Percentiles rank a stretch among this genome's conserved stretches.
phyloP scores from a whole-genome alignment of 2,329 filamentous ascomycete species.

The Pseudogymnoascus sp. region DNA sequence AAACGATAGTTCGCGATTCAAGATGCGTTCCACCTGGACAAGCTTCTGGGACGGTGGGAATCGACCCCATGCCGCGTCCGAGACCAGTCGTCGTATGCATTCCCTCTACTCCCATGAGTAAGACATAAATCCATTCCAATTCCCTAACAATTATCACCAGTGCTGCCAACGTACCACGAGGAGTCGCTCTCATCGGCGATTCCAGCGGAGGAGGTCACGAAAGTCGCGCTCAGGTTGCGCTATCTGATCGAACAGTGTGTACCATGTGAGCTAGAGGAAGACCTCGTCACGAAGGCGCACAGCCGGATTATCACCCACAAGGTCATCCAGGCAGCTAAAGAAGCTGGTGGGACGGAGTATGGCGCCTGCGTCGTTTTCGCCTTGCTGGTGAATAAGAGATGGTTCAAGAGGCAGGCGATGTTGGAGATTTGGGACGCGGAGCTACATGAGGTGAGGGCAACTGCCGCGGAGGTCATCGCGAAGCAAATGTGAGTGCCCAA shows the following conservation, averaged over 20 bases:
- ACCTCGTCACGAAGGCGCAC: conserved; percentile 67
- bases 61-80: conserved; percentile 3
- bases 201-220: conserved; percentile 73
- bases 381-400: conserved; percentile 39
- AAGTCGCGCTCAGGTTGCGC: conserved; percentile 79
- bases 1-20: background rate
- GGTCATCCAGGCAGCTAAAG: conserved; percentile 71
- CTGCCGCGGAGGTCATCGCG: conserved; percentile 84
- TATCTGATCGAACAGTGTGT: conserved; percentile 85
- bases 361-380: conserved; percentile 58
- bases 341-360: conserved; percentile 70
- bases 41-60: background rate
- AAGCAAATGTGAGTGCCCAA: conserved; percentile 53
- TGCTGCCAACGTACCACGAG: conserved; percentile 56
- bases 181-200: conserved; percentile 57
- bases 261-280: conserved; percentile 78
- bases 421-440: conserved; percentile 89
- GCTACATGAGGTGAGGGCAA: conserved; percentile 67
- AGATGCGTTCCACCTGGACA: background rate
- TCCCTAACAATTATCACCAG: conserved; percentile 30
- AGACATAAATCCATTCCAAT: background rate
- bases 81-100: conserved; percentile 2
- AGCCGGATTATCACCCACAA: conserved; percentile 73
- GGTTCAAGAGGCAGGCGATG: conserved; percentile 71
- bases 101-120: background rate